These are phyloP conservation scores for Trametes coccinea DNA, from an alignment of 768 basidiomycete species.

Conservation along the genomic window DNA sequence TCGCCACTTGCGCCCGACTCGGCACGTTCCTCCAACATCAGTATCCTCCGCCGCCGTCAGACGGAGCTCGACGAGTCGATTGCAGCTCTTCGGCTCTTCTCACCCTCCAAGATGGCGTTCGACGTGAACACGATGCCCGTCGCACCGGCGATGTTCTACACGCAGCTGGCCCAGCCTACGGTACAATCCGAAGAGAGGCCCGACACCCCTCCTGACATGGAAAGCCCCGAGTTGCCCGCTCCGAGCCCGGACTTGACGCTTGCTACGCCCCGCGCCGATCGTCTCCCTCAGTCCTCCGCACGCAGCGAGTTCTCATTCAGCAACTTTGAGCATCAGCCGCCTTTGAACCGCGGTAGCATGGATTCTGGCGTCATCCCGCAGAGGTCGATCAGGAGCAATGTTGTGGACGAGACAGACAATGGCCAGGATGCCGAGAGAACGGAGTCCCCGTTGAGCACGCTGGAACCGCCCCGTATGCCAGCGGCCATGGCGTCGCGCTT, in stretches of 20 bases:
- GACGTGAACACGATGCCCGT: constrained; percentile 30
- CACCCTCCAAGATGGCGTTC: constrained; percentile 16
- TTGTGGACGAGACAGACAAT: background rate
- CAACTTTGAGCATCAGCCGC: constrained; percentile 62
- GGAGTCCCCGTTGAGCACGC: background rate
- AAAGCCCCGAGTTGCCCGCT: constrained; percentile 6
- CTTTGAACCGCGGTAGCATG: constrained; percentile 32
- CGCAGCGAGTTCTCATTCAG: constrained; percentile 67
- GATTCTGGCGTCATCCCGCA: constrained; percentile 18
- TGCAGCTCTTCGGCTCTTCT: constrained; percentile 51
- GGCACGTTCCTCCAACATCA: constrained; percentile 31
- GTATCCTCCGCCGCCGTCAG: constrained; percentile 57
- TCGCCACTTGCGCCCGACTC: constrained; percentile 19
- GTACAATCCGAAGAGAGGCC: background rate
- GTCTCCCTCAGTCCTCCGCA: constrained; percentile 22
- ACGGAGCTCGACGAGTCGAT: constrained; percentile 66
- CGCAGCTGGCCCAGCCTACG: background rate
- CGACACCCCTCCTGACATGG: constrained; percentile 2
- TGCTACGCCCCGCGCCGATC: constrained; percentile 7
- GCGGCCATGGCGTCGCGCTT: constrained; percentile 26
- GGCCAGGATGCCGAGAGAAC: background rate
- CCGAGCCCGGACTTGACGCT: constrained; percentile 14
- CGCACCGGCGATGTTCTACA: constrained; percentile 1
- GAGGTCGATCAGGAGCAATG: background rate
- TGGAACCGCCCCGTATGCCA: constrained; percentile 29